These are phyloP conservation scores for Terana coerulea DNA, from an alignment of 768 basidiomycete genomes.

Conservation along the genomic window DNA sequence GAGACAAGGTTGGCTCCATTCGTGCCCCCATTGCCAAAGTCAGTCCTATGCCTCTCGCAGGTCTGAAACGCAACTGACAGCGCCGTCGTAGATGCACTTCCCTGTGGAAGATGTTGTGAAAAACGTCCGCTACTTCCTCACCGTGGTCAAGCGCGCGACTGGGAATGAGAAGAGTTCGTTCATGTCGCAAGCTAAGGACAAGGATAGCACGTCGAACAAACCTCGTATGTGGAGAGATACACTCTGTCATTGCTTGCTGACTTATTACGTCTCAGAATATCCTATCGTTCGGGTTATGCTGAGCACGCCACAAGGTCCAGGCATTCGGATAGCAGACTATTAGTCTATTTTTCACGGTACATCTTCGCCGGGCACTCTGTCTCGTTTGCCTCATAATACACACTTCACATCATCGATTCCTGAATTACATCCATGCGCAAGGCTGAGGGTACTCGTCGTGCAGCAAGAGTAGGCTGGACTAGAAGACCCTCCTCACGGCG, in stretches of 20 bases:
- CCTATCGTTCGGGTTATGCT: conserved; percentile 78
- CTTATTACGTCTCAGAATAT: conserved; percentile 44
- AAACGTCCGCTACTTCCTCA: conserved; percentile 76
- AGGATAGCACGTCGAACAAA: conserved; percentile 27
- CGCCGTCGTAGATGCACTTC: conserved; percentile 57
- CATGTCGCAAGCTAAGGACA: conserved; percentile 31
- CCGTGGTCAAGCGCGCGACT: conserved; percentile 69
- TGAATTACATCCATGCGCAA: too few relatives aligned
- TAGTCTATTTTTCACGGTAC: too few relatives aligned
- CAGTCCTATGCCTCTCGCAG: conserved; percentile 18
- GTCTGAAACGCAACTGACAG: too few relatives aligned
- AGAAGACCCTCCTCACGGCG: too few relatives aligned
- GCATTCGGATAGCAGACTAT: conserved; percentile 80
- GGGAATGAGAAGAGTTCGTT: conserved; percentile 60
- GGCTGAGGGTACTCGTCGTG: too few relatives aligned
- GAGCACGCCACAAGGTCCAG: conserved; percentile 85
- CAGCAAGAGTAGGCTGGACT: too few relatives aligned
- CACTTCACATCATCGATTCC: too few relatives aligned
- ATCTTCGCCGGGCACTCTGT: too few relatives aligned
- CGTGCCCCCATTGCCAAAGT: conserved; percentile 80
- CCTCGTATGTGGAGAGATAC: conserved; percentile 35
- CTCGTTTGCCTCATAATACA: too few relatives aligned
- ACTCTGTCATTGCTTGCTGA: background rate
- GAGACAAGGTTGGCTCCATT: conserved; percentile 82
- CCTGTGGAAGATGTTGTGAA: conserved; percentile 69